Conservation (phyloP, 75 land plant species). For the Selaginella tamariscina region DNA sequence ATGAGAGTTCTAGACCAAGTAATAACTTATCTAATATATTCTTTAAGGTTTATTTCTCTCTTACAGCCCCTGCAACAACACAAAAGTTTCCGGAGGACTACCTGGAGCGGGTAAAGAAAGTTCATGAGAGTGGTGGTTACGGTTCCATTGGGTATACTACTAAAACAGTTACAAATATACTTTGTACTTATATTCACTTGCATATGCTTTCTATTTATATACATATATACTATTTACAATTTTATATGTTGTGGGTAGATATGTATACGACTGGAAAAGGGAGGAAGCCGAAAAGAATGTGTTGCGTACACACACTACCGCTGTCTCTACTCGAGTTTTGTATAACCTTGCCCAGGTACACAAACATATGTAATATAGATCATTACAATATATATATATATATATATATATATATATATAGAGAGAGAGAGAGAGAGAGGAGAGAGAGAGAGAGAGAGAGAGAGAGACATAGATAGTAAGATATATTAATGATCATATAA, state of each 20-base stretch:
- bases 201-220: neutral
- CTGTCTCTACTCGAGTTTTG: slow-evolving; percentile 90
- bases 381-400: too few relatives aligned
- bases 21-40: neutral
- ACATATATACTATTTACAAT: neutral
- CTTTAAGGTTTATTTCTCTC: neutral
- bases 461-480: too few relatives aligned
- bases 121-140: slow-evolving; percentile 91
- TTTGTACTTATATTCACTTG: neutral
- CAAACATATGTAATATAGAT: too few relatives aligned
- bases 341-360: slow-evolving; percentile 68
- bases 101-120: slow-evolving; percentile 58
- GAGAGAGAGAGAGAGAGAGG: too few relatives aligned
- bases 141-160: slow-evolving; percentile 76
- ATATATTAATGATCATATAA: too few relatives aligned
- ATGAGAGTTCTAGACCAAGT: slow-evolving; percentile 1
- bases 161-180: neutral
- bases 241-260: slow-evolving; percentile 34
- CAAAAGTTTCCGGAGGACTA: slow-evolving; percentile 79
- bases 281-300: slow-evolving; percentile 92
- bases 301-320: slow-evolving; percentile 89
- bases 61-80: slow-evolving; percentile 68
- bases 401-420: too few relatives aligned
- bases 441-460: too few relatives aligned
- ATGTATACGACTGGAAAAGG: slow-evolving; percentile 87